Evolutionary conservation across 2,329 filamentous ascomycete species (phyloP).

Genomic region (Talaromyces sp.): DNA sequence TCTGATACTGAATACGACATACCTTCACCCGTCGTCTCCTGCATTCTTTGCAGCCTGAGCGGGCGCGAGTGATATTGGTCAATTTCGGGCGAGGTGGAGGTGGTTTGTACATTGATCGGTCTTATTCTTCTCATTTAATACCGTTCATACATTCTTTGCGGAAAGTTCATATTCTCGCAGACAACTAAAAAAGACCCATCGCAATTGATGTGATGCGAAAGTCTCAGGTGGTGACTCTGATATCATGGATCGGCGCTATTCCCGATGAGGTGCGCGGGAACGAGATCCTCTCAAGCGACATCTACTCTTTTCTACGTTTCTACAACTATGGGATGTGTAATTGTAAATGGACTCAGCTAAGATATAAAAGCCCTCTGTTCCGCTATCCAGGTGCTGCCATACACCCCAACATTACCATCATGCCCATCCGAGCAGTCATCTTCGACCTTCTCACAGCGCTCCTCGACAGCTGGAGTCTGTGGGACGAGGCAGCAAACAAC

Average conservation of each 20-base stretch:
- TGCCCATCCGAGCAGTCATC: constrained; percentile 28
- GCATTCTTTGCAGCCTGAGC: constrained; percentile 6
- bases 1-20: neutral
- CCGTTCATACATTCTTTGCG: too few species aligned
- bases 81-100: neutral
- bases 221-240: neutral
- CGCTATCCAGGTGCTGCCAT: neutral
- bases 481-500: constrained; percentile 24
- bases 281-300: neutral
- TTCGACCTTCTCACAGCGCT: constrained; percentile 44
- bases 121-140: too few species aligned
- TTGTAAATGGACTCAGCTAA: neutral
- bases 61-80: constrained; percentile 6
- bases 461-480: constrained; percentile 40
- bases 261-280: constrained; percentile 3
- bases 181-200: neutral
- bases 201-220: too few species aligned
- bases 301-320: neutral
- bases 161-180: neutral
- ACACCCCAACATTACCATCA: neutral
- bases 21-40: neutral
- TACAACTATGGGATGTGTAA: neutral
- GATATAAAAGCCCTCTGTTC: neutral
- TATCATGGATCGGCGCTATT: neutral
- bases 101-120: neutral